Base-by-base conservation (phyloP, 73 alveolate genomes). In the Diophrys sp. region DNA sequence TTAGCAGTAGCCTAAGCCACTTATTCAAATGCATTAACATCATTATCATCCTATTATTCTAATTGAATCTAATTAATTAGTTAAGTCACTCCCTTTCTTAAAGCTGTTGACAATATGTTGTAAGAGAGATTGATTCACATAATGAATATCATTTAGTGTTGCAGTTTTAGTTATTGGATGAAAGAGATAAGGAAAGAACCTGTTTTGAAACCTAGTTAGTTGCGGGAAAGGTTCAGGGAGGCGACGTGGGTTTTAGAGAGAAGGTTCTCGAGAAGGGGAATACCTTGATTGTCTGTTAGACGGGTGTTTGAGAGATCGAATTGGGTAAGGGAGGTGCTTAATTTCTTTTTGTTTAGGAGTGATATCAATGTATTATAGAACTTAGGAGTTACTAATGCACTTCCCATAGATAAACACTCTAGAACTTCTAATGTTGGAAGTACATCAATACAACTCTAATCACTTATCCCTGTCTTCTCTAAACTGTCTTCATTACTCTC, bases 171-270 rank as follows among this genome's bases (percentile, higher is more conserved):
- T n/a, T n/a, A n/a, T n/a, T n/a, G n/a, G n/a, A n/a, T n/a, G n/a
- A n/a, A n/a, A 26, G 73, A 66, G 73, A 26, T n/a, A 26, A n/a
- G 8, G 23, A 66, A 66, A 11, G 73, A n/a, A 11, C 33, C 73
- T 44, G 62, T 44, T 44, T 44, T 44, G 18, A 44, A 44, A 11
- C 62, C 62, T 11, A 44, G 62, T 11, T 11, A 5, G 18, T 44
- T 44, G 5, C 62, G 5, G 5, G 5, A 5, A 11, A 44, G 18
- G 18, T 44, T 44, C 18, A 44, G n/a, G 5, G 5, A 44, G 18
- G 62, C 5, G 62, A 44, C 18, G 5, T 44, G 18, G 5, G 62
- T 44, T 11, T 44, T 44, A 11, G 62, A 11, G 5, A 44, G 5
- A 11, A 44, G 18, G 5, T 44, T 11, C 18, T 44, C n/a, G 62